Evolutionary conservation across 1,284 basidiomycete species (phyloP), one percentile per base, ranked within the genome.

Genomic region (Vanrija pseudolonga): DNA sequence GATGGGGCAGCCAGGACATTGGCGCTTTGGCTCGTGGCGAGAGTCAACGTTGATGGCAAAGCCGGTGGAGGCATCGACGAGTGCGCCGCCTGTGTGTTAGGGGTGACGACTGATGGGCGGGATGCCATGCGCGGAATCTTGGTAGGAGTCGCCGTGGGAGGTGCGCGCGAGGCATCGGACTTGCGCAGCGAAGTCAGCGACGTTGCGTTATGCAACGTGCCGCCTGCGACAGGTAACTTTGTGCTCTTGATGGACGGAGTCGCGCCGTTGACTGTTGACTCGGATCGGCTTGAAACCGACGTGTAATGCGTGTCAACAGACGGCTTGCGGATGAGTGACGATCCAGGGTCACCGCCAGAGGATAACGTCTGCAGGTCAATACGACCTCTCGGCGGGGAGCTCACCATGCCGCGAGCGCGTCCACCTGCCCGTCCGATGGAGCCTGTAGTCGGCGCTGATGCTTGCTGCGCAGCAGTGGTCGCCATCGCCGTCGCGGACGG

Each of bases 111-210:
- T 23, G 57, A 64, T 17, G 64, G 58, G 6, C 67, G 81, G 59
- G 85, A 89, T 19, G 89, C 86, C 55, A 95, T 92, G 40, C 92
- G 87, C 47, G 93, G 93, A 64, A 96, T 97, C 79, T 93, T 94
- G 20, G 93, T 97, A 0, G 93, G 91, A 0, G 80, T 80, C 4
- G 69, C 68, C 12, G 68, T 68, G 2, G 71, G 67, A 3, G 66
- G 57, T 24, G 56, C 59, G 19, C 65, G 51, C 22, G 50, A 53
- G 17, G 32, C 32, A 15, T 63, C 62, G 17, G 57, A 55, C 20
- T 61, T 55, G 45, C 64, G 62, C 19, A 70, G 43, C 2, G 69
- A 67, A 1, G 62, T 51, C 4, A 51, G 54, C 6, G 68, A 66
- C 24, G 62, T 45, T 4, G 67, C 65, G 32, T 82, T 83, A 49